Evolutionary conservation across 306 rosid genomes (phyloP), one percentile per base, ranked within the genome.

Genomic region (Cyamopsis tetragonoloba): DNA sequence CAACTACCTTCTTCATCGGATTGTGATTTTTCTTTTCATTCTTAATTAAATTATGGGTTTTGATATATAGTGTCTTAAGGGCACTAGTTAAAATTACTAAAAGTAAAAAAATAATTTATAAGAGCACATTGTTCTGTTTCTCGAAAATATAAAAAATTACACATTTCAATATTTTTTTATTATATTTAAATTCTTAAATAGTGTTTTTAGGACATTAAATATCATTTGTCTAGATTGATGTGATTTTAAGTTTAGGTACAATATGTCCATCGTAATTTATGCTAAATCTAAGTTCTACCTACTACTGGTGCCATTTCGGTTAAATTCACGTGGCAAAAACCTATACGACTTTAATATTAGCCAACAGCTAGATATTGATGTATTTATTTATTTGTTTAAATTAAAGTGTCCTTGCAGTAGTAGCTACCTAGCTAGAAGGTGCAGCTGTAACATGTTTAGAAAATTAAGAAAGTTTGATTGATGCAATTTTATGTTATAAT

Each of bases 321-420:
- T 22, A 50, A 67, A 50, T 22, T 67, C 73, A 67, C 39, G 39
- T 68, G 54, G 41, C 39, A 2, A 23, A 66, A 49, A 49, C 10
- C 14, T 3, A 7, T 0, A 1, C 20, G 10, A 34, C 59, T 67
- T 66, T 15, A 37, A 22, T 20, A 38, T n/a, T n/a, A 7, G 22
- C 47, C 7, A 47, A 49, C 30, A 66, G 72, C 43, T 50, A 51
- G 51, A 66, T 22, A 35, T 50, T 14, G 38, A 23, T 50, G 50
- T 23, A 5, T 20, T 47, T 34, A 32, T 66, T 38, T 18, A n/a
- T n/a, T n/a, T n/a, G n/a, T n/a, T n/a, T n/a, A n/a, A n/a, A n/a
- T n/a, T n/a, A 64, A 44, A 54, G 60, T 19, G 9, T 34, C 15
- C 18, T 32, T 48, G 49, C 34, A 37, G 49, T 49, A 26, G n/a